phyloP scores from a whole-genome alignment of 2,329 filamentous ascomycete species.

The Trichothecium roseum region DNA sequence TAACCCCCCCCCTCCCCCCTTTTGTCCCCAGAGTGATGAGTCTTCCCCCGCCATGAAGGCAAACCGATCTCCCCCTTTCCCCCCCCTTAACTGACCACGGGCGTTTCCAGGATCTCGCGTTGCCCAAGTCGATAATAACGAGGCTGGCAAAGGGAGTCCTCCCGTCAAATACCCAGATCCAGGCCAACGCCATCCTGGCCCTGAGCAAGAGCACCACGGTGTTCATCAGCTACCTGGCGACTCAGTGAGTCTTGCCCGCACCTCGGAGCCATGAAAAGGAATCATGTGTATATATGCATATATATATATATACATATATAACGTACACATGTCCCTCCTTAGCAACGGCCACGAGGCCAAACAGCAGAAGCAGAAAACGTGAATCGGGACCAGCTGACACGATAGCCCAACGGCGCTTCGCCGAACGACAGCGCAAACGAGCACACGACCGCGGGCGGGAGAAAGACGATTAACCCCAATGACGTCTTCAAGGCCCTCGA shows the following conservation, averaged over 20 bases:
- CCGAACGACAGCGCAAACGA: conserved; percentile 63
- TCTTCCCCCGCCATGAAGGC: no score
- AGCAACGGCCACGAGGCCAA: no score
- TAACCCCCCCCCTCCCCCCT: no score
- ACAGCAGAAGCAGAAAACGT: background rate
- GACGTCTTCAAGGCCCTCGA: conserved; percentile 70
- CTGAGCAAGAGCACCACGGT: conserved; percentile 75
- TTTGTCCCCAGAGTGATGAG: no score
- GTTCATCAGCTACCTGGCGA: conserved; percentile 71
- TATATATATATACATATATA: no score
- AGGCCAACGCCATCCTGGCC: conserved; percentile 70
- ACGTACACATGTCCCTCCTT: no score
- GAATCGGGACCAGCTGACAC: no score
- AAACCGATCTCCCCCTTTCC: no score
- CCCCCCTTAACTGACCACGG: no score
- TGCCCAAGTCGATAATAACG: conserved; percentile 74
- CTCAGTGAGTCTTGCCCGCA: conserved; percentile 45
- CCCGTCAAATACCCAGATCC: conserved; percentile 72
- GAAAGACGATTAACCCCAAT: conserved; percentile 67
- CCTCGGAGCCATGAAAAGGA: no score
- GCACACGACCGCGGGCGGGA: conserved; percentile 52
- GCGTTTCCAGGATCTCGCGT: conserved; percentile 65
- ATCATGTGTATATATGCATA: no score
- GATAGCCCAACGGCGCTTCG: no score
- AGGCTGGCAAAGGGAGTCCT: conserved; percentile 71